phyloP scores from a whole-genome alignment of 805 yeast genomes.

The Monosporozyma solicola region DNA sequence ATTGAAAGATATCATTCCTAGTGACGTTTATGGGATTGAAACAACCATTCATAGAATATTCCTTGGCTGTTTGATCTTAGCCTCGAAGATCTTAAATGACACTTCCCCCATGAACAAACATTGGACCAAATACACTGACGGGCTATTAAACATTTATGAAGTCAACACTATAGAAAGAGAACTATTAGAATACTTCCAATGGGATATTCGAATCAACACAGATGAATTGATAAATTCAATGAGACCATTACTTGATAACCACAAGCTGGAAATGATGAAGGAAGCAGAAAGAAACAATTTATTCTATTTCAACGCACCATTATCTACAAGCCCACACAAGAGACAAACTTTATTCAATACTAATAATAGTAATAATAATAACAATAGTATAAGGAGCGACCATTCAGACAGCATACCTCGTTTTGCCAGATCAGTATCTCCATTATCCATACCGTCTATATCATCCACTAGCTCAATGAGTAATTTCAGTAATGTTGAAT shows the following conservation, averaged over 20 bases:
- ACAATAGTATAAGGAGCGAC: neutral
- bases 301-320: constrained; percentile 19
- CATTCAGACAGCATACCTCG: neutral
- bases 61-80: constrained; percentile 75
- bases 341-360: constrained; percentile 7
- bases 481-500: constrained; percentile 2
- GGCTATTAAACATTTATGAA: constrained; percentile 64
- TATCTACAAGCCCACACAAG: constrained; percentile 7
- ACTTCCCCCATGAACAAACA: constrained; percentile 92
- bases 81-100: constrained; percentile 91
- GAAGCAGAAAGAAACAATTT: constrained; percentile 30
- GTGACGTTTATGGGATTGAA: constrained; percentile 85
- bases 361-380: neutral
- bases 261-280: neutral
- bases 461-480: constrained; percentile 32
- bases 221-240: constrained; percentile 62
- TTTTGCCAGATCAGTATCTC: constrained; percentile 28
- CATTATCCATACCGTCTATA: constrained; percentile 33
- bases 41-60: constrained; percentile 92
- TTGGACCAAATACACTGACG: constrained; percentile 91
- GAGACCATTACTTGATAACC: constrained; percentile 70
- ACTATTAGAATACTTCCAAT: constrained; percentile 67
- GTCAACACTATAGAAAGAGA: constrained; percentile 90
- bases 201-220: constrained; percentile 70
- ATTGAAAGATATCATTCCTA: constrained; percentile 69